phyloP scores from a whole-genome alignment of 2,329 filamentous ascomycete genomes.

The Akanthomyces uredinophilus region DNA sequence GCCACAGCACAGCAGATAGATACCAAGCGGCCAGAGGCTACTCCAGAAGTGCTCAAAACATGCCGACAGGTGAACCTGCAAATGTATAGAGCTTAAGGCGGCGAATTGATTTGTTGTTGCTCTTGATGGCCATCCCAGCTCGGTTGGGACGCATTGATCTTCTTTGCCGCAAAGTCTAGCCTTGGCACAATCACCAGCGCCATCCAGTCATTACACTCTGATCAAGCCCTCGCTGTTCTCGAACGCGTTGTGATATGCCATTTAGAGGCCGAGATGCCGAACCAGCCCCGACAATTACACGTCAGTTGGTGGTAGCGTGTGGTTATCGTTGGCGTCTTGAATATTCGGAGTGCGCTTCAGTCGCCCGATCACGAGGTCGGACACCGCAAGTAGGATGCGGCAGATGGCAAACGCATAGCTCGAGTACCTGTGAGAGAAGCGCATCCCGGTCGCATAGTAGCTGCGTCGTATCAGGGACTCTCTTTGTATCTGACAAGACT shows the following conservation, averaged over 20 bases:
- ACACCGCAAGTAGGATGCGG: background rate
- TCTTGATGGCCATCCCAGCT: too few species aligned
- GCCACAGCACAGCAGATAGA: too few species aligned
- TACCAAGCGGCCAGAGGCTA: too few species aligned
- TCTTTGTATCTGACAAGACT: background rate
- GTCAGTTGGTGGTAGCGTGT: background rate
- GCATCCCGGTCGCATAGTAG: background rate
- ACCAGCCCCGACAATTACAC: background rate
- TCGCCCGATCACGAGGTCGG: constrained; percentile 1
- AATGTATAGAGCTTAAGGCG: too few species aligned
- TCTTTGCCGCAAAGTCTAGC: background rate
- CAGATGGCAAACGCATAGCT: background rate
- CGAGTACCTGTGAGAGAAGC: background rate
- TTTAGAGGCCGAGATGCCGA: background rate
- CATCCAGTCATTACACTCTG: background rate
- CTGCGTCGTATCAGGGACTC: too few species aligned
- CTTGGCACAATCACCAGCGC: background rate
- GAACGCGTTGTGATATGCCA: background rate
- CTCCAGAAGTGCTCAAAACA: too few species aligned
- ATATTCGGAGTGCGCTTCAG: background rate
- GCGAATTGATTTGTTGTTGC: too few species aligned
- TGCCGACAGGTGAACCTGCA: too few species aligned
- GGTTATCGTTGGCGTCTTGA: background rate
- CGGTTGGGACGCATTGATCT: too few species aligned
- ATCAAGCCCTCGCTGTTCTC: background rate